Evolutionary conservation across 2,329 filamentous ascomycete genomes (phyloP).

Genomic region (Aspergillus novoparasiticus): DNA sequence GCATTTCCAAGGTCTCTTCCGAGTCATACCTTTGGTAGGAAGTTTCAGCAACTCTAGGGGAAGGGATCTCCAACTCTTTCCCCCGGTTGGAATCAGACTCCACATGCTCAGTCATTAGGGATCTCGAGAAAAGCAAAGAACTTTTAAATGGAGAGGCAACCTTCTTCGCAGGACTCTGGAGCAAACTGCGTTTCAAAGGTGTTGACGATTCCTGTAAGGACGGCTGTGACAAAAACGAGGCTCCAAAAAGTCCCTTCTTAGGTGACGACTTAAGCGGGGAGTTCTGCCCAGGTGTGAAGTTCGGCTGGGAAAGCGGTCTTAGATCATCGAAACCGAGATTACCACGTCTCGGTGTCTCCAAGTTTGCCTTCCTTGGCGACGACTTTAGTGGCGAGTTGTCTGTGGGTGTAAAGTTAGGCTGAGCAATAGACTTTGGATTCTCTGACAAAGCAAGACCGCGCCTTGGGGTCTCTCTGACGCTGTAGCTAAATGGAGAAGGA

Average conservation of each 20-base stretch:
- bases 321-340: slow-evolving; percentile 13
- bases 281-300: slow-evolving; percentile 20
- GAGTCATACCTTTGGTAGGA: slow-evolving; percentile 13
- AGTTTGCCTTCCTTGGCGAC: slow-evolving; percentile 44
- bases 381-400: slow-evolving; percentile 44
- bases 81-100: slow-evolving; percentile 3
- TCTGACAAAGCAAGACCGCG: slow-evolving; percentile 31
- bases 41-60: slow-evolving; percentile 6
- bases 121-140: slow-evolving; percentile 23
- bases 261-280: slow-evolving; percentile 27
- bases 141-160: slow-evolving; percentile 43
- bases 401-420: slow-evolving; percentile 32
- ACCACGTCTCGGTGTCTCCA: slow-evolving; percentile 22
- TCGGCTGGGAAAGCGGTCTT: slow-evolving; percentile 18
- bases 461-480: slow-evolving; percentile 44
- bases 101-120: slow-evolving; percentile 11
- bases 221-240: slow-evolving; percentile 37
- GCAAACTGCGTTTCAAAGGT: slow-evolving; percentile 38
- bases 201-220: slow-evolving; percentile 36
- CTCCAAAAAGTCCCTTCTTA: slow-evolving; percentile 33
- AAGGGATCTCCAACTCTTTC: background rate
- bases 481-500: slow-evolving; percentile 47
- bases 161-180: slow-evolving; percentile 49
- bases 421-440: slow-evolving; percentile 20
- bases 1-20: slow-evolving; percentile 22